phyloP scores from a whole-genome alignment of 2,329 filamentous ascomycete species.

The Zymoseptoria crescenta region DNA sequence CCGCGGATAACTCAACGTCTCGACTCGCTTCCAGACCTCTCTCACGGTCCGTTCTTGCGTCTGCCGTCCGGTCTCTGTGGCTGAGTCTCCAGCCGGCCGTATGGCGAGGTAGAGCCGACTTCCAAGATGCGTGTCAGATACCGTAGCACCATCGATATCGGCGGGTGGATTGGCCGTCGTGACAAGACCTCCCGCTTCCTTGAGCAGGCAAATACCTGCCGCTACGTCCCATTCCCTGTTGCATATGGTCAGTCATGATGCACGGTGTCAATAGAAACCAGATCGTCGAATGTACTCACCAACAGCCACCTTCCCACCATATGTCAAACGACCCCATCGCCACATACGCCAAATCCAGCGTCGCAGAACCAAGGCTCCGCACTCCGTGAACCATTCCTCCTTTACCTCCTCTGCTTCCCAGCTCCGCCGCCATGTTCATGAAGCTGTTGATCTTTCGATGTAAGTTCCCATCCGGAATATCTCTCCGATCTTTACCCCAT shows the following conservation, averaged over 20 bases:
- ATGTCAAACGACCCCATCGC: slow-evolving; percentile 68
- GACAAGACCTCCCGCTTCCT: slow-evolving; percentile 65
- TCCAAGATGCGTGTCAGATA: slow-evolving; percentile 55
- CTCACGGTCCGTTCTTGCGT: slow-evolving; percentile 62
- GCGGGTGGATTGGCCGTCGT: slow-evolving; percentile 66
- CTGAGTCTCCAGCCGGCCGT: slow-evolving; percentile 57
- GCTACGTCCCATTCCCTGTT: slow-evolving; percentile 68
- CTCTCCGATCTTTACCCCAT: slow-evolving; percentile 70
- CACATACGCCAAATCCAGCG: slow-evolving; percentile 65
- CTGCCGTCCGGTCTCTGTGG: slow-evolving; percentile 55
- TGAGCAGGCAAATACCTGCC: slow-evolving; percentile 63
- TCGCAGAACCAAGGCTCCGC: slow-evolving; percentile 64
- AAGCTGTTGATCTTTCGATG: slow-evolving; percentile 66
- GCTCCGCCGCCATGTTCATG: slow-evolving; percentile 64
- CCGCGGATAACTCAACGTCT: slow-evolving; percentile 57
- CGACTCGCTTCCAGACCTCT: slow-evolving; percentile 65
- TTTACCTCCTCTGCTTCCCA: slow-evolving; percentile 53
- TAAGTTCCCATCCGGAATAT: slow-evolving; percentile 59
- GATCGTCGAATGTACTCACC: slow-evolving; percentile 11
- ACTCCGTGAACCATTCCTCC: slow-evolving; percentile 76
- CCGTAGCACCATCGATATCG: slow-evolving; percentile 46
- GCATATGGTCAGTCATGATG: not conserved
- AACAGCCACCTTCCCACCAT: slow-evolving; percentile 67
- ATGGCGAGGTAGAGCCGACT: slow-evolving; percentile 65
- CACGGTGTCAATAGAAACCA: not conserved